Conservation (phyloP, 176 grass and related monocot genomes). For the Musa schizocarpa region DNA sequence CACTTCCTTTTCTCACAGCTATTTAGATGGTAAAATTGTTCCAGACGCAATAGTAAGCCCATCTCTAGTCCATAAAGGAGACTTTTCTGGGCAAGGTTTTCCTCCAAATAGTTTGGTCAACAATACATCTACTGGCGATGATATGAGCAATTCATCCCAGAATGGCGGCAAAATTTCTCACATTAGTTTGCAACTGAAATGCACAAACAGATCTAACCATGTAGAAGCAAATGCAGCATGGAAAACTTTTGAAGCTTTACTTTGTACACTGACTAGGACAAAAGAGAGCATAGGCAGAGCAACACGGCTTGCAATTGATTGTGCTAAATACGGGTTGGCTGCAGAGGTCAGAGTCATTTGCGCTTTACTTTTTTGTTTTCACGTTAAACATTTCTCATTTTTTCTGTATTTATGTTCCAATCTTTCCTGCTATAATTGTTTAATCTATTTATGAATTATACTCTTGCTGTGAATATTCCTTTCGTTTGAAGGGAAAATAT, state of each 20-base stretch:
- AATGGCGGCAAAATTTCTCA: conserved; percentile 34
- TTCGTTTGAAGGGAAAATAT: too few species aligned
- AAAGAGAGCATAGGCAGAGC: conserved; percentile 93
- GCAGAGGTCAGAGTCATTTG: conserved; percentile 57
- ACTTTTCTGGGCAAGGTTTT: conserved; percentile 37
- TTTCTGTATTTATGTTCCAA: neutral
- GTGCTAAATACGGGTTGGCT: conserved; percentile 86
- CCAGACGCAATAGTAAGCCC: conserved; percentile 34
- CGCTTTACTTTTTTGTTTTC: conserved; percentile 18
- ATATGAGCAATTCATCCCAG: conserved; percentile 35
- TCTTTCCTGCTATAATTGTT: neutral
- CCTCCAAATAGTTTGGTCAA: conserved; percentile 36
- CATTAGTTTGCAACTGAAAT: conserved; percentile 31
- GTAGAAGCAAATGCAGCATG: conserved; percentile 56
- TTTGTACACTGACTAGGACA: conserved; percentile 76
- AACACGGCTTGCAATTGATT: conserved; percentile 91
- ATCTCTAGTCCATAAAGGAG: conserved; percentile 44
- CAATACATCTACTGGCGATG: conserved; percentile 29
- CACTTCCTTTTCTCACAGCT: conserved; percentile 51
- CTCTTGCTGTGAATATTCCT: too few species aligned
- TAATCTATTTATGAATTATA: too few species aligned
- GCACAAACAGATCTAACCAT: conserved; percentile 32
- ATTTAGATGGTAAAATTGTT: conserved; percentile 40
- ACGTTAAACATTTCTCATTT: neutral
- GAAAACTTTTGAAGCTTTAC: conserved; percentile 70